These are phyloP conservation scores for Colletotrichum lini DNA, from an alignment of 2,329 filamentous ascomycete species.

Conservation along the genomic window DNA sequence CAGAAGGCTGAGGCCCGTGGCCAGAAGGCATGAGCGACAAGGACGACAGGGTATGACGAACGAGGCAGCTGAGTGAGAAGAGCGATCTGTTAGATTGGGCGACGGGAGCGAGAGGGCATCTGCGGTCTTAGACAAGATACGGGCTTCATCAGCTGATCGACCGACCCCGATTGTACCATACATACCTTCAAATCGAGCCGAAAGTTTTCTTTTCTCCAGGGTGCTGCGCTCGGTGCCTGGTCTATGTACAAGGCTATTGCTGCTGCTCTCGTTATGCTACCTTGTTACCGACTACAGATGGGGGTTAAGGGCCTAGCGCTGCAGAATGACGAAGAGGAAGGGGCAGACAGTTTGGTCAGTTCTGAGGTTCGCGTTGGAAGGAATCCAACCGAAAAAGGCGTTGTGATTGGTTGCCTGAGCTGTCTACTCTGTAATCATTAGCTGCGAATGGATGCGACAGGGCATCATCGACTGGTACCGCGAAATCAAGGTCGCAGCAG, in stretches of 20 bases:
- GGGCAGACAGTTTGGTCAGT: neutral
- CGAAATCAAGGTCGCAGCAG: too few relatives aligned
- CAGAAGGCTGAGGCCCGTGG: conserved; percentile 60
- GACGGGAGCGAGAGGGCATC: conserved; percentile 27
- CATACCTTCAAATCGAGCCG: conserved; percentile 37
- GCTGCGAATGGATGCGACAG: neutral
- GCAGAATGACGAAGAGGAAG: neutral
- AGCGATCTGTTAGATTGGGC: conserved; percentile 21
- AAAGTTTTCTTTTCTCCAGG: conserved; percentile 9
- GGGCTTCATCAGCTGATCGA: conserved; percentile 36
- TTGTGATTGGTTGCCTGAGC: neutral
- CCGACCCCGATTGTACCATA: conserved; percentile 43
- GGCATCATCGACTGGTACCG: neutral
- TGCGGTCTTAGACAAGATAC: conserved; percentile 36
- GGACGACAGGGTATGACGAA: neutral
- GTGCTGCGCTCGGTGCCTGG: neutral
- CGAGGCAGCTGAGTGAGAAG: neutral
- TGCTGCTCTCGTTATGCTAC: neutral
- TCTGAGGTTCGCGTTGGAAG: neutral
- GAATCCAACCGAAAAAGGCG: too few relatives aligned
- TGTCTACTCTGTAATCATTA: neutral
- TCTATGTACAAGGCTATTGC: neutral
- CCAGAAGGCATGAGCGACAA: conserved; percentile 46
- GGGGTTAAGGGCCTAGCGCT: too few relatives aligned
- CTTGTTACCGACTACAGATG: too few relatives aligned